Percentiles rank a stretch among this genome's conserved stretches.
These are phyloP conservation scores for Talaromyces stipitatus DNA, from an alignment of 495 filamentous ascomycete species.

Conservation along the genomic window DNA sequence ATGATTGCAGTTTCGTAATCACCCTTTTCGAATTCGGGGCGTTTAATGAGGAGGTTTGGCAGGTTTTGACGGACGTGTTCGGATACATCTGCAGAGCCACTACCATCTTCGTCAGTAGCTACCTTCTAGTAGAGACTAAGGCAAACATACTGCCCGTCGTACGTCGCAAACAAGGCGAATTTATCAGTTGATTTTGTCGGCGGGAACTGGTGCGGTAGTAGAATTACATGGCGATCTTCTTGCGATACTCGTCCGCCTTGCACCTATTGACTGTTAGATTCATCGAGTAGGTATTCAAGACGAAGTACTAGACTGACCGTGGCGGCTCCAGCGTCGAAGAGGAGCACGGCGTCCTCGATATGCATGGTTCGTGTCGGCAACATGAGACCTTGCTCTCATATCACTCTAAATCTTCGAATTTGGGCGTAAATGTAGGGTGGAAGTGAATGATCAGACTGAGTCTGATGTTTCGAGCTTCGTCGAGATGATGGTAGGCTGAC, in stretches of 20 bases:
- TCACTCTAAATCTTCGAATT: too few relatives aligned
- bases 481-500: constrained; percentile 23
- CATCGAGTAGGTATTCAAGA: not conserved
- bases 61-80: constrained; percentile 26
- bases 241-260: constrained; percentile 25
- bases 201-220: constrained; percentile 26
- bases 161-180: constrained; percentile 31
- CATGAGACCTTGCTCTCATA: constrained; percentile 9
- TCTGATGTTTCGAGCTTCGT: not conserved
- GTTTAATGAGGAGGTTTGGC: constrained; percentile 18
- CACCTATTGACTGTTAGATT: constrained; percentile 15
- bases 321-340: constrained; percentile 28
- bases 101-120: constrained; percentile 4
- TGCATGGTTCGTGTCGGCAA: constrained; percentile 19
- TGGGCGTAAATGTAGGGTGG: too few relatives aligned
- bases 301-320: constrained; percentile 15
- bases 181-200: constrained; percentile 20
- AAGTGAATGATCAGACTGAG: not conserved
- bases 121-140: not conserved
- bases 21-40: constrained; percentile 20
- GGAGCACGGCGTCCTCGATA: constrained; percentile 16
- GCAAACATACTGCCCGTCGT: constrained; percentile 34
- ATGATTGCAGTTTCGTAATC: constrained; percentile 14
- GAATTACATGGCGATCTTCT: constrained; percentile 24
- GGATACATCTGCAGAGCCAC: constrained; percentile 27